Evolutionary conservation across 371 early-diverging fungal species (phyloP), one percentile per base, ranked within the genome.

Genomic region (Cokeromyces recurvatus): DNA sequence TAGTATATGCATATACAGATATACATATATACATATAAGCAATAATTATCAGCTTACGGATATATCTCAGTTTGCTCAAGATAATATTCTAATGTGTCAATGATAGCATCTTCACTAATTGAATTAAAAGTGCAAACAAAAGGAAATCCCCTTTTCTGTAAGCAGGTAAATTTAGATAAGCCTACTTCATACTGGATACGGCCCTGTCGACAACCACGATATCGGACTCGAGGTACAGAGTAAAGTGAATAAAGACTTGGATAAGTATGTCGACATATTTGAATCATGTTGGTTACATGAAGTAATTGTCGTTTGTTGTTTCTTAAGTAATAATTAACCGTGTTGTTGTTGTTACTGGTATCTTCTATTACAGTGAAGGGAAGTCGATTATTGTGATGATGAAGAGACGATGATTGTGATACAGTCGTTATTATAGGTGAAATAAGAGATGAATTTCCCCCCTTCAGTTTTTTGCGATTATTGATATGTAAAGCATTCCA

Each of bases 31-130:
- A n/a, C n/a, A n/a, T n/a, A n/a, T n/a, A n/a, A n/a, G n/a, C n/a
- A n/a, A n/a, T n/a, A n/a, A n/a, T n/a, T n/a, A n/a, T n/a, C n/a
- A n/a, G n/a, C 57, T 54, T 65, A 64, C 69, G 69, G 65, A 34
- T 62, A 68, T 0, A 14, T 40, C 39, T 64, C 65, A 15, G 32
- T 35, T 38, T 68, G 69, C 21, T 65, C 65, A 22, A 68, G 21
- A 23, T 46, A 57, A 3, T 45, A 38, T 16, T 51, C 55, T 2
- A 68, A 23, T 1, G 27, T 31, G 9, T 36, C 41, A 38, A 65
- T 44, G 2, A 7, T 24, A 2, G 51, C 46, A 17, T 61, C 57
- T 9, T 23, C 29, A 19, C 57, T 40, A 1, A 68, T 17, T 11
- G 48, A 37, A 3, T 47, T 31, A 39, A 68, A 64, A 17, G 40